Percentiles rank a stretch among this genome's conserved stretches.
These are phyloP conservation scores for Talaromyces rugulosus DNA, from an alignment of 2,329 filamentous ascomycete species.

Conservation along the genomic window DNA sequence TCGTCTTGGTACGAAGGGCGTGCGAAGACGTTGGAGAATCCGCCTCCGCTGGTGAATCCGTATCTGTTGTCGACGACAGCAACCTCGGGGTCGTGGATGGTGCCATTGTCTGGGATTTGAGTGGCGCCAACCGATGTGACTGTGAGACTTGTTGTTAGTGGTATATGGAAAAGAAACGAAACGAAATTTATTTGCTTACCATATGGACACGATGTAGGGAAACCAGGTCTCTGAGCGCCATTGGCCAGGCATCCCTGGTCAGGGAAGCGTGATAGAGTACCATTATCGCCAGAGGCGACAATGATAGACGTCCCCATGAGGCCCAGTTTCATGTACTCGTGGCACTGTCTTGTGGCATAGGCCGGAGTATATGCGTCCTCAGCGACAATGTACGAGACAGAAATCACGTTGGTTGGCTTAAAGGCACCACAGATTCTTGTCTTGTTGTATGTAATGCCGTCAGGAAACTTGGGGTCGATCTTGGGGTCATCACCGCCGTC, in stretches of 20 bases:
- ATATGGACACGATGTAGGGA: conserved; percentile 50
- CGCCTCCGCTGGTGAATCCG: conserved; percentile 21
- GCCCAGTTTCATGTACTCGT: conserved; percentile 31
- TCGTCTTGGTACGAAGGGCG: conserved; percentile 40
- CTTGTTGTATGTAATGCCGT: background rate
- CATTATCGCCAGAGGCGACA: conserved; percentile 26
- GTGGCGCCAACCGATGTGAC: conserved; percentile 45
- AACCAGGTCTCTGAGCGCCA: conserved; percentile 36
- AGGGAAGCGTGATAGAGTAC: conserved; percentile 14
- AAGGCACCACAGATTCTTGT: background rate
- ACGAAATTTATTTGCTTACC: background rate
- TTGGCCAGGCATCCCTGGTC: background rate
- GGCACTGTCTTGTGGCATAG: conserved; percentile 1
- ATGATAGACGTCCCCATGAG: conserved; percentile 28
- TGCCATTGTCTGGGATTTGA: background rate
- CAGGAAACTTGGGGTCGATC: conserved; percentile 5
- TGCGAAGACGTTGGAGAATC: conserved; percentile 46
- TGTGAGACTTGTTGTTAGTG: background rate
- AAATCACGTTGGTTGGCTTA: conserved; percentile 6
- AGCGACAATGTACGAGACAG: conserved; percentile 3
- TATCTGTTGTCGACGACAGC: background rate
- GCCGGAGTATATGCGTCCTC: background rate
- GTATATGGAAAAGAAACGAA: too few relatives aligned
- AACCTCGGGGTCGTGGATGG: conserved; percentile 1
- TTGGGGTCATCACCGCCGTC: conserved; percentile 8